Conservation (phyloP, 169 alveolate species). For the Cryptosporidium ubiquitum region DNA sequence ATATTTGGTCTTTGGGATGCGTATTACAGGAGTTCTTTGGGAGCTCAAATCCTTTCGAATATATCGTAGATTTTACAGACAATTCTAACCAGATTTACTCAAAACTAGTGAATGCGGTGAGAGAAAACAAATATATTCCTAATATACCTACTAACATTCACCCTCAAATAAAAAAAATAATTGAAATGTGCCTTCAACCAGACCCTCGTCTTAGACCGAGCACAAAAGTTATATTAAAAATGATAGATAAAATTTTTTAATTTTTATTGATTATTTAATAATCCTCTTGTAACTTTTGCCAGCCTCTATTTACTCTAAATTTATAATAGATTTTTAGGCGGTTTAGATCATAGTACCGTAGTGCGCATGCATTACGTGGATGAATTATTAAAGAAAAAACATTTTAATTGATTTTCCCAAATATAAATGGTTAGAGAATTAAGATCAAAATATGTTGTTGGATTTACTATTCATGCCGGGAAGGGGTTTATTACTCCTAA, state of each 20-base stretch:
- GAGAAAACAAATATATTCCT: slow-evolving; percentile 51
- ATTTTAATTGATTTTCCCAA: background rate
- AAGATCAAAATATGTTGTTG: slow-evolving; percentile 76
- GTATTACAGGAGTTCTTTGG: slow-evolving; percentile 87
- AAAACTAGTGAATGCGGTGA: slow-evolving; percentile 81
- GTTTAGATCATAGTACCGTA: slow-evolving; percentile 37
- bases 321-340: slow-evolving; percentile 36
- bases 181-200: slow-evolving; percentile 37
- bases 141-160: slow-evolving; percentile 29
- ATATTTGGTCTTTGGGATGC: slow-evolving; percentile 88
- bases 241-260: slow-evolving; percentile 11
- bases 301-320: background rate
- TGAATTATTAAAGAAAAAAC: background rate
- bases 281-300: background rate
- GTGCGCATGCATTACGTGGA: slow-evolving; percentile 52
- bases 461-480: slow-evolving; percentile 88
- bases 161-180: slow-evolving; percentile 34
- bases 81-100: slow-evolving; percentile 80
- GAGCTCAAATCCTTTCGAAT: slow-evolving; percentile 83
- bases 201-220: slow-evolving; percentile 58
- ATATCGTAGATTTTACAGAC: slow-evolving; percentile 81
- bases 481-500: slow-evolving; percentile 80
- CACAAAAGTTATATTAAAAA: slow-evolving; percentile 29
- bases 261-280: background rate
- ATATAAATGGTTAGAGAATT: slow-evolving; percentile 16